Conservation (phyloP, 1,284 basidiomycete genomes). For the Trametes versicolor region DNA sequence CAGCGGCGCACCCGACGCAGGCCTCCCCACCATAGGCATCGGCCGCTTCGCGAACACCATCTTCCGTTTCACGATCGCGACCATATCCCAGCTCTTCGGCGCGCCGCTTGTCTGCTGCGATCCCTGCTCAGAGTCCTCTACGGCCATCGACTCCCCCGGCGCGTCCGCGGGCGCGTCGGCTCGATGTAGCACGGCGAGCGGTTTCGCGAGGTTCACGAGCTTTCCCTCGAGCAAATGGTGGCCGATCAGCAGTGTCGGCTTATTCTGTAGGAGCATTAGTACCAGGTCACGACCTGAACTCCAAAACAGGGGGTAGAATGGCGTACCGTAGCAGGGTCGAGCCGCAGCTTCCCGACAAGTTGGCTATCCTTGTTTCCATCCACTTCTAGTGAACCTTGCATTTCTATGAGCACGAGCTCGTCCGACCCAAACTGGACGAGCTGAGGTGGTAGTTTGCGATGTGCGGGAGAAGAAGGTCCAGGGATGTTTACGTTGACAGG, state of each 20-base stretch:
- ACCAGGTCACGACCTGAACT: background rate
- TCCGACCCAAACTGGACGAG: slow-evolving; percentile 74
- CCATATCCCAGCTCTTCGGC: slow-evolving; percentile 53
- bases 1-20: slow-evolving; percentile 11
- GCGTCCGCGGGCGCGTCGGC: background rate
- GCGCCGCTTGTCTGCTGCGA: background rate
- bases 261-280: slow-evolving; percentile 59
- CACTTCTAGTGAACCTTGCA: slow-evolving; percentile 78
- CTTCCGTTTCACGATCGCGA: slow-evolving; percentile 77
- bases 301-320: background rate
- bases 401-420: slow-evolving; percentile 77
- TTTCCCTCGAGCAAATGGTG: slow-evolving; percentile 93
- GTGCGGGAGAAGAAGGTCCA: slow-evolving; percentile 39
- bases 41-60: slow-evolving; percentile 82
- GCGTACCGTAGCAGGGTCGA: slow-evolving; percentile 46
- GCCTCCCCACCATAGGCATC: slow-evolving; percentile 63
- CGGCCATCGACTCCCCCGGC: slow-evolving; percentile 32
- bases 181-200: slow-evolving; percentile 75
- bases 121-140: slow-evolving; percentile 46
- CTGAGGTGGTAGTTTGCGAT: slow-evolving; percentile 60
- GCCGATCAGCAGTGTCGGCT: slow-evolving; percentile 84
- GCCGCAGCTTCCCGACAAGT: slow-evolving; percentile 67
- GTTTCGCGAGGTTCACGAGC: slow-evolving; percentile 78
- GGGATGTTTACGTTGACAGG: slow-evolving; percentile 37
- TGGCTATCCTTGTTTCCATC: slow-evolving; percentile 67